Percentiles rank a stretch among this genome's conserved stretches.
These are phyloP conservation scores for Cryptosporidium baileyi DNA, from an alignment of 169 alveolate genomes.

Conservation along the genomic window DNA sequence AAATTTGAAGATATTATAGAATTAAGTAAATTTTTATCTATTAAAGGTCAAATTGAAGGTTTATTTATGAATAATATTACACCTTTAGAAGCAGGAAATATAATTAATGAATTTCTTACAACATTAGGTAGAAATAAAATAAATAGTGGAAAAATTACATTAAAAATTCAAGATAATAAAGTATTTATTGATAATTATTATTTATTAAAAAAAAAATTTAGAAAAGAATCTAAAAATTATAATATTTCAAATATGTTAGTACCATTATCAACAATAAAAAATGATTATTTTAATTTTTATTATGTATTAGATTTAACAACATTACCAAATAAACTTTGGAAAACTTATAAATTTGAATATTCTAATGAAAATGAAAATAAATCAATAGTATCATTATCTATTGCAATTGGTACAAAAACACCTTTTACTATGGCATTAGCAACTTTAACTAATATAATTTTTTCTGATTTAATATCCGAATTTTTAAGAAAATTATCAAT, in stretches of 20 bases:
- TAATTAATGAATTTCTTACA: conserved; percentile 12
- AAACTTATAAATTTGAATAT: conserved; percentile 31
- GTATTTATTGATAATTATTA: background rate
- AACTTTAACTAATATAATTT: background rate
- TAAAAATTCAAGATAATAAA: background rate
- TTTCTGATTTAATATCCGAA: conserved; percentile 1
- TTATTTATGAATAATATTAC: conserved; percentile 1
- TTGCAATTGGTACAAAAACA: conserved; percentile 28
- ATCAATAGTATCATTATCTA: background rate
- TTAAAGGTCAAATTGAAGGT: conserved; percentile 18
- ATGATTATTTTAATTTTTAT: conserved; percentile 20
- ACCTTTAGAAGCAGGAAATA: conserved; percentile 21
- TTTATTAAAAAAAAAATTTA: background rate
- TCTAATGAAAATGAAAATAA: conserved; percentile 20
- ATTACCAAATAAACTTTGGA: conserved; percentile 7
- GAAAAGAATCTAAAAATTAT: background rate
- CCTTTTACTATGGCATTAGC: conserved; percentile 36
- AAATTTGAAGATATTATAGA: conserved; percentile 10
- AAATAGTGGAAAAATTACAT: background rate
- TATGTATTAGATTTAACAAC: conserved; percentile 28
- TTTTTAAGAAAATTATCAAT: conserved; percentile 14
- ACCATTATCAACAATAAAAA: conserved; percentile 7
- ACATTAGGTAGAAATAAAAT: background rate
- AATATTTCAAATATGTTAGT: background rate
- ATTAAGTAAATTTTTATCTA: background rate